phyloP scores from a whole-genome alignment of 257 asterid species.

The Scutellaria galericulata region DNA sequence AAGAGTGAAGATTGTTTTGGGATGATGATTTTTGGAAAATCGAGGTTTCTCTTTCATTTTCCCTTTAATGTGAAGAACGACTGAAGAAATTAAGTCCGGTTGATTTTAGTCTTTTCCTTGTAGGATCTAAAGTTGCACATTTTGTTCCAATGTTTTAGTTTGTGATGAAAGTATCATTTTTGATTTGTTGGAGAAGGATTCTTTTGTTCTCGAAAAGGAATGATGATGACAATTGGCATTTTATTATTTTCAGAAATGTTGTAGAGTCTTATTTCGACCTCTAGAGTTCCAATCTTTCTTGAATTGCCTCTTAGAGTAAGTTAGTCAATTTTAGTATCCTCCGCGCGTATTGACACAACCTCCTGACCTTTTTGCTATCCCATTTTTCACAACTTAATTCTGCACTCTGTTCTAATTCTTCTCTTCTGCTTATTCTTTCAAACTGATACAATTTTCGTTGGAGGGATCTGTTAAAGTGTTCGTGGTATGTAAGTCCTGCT shows the following conservation, averaged over 20 bases:
- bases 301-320: background rate
- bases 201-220: background rate
- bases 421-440: constrained; percentile 15
- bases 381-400: background rate
- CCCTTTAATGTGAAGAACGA: background rate
- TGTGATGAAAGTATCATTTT: background rate
- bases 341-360: background rate
- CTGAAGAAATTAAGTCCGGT: background rate
- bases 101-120: background rate
- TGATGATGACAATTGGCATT: background rate
- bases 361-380: background rate
- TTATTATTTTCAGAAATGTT: background rate
- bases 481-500: background rate
- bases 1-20: background rate
- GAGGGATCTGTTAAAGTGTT: background rate
- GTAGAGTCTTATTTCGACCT: background rate
- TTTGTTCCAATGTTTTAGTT: background rate
- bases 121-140: background rate
- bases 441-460: background rate
- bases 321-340: background rate
- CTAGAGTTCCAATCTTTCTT: background rate
- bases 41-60: background rate
- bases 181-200: background rate
- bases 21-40: background rate
- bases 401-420: background rate